A percentile compares a stretch with the other conserved stretches of the same genome.
Conservation (phyloP, 139 green algal genomes). For the Volvox reticuliferus region DNA sequence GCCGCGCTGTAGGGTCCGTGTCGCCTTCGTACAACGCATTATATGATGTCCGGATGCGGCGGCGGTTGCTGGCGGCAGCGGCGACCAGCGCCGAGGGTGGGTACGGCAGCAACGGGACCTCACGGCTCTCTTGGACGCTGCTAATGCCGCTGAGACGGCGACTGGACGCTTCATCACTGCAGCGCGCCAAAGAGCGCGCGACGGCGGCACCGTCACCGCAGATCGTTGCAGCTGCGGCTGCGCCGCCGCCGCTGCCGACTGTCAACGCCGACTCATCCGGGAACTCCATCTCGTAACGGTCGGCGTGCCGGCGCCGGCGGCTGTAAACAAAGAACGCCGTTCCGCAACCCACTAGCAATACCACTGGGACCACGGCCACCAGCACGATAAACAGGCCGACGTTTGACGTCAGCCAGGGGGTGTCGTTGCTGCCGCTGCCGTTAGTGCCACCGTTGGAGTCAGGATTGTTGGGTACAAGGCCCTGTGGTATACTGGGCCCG, state of each 20-base stretch:
- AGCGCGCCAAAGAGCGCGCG: not conserved
- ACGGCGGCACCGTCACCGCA: not conserved
- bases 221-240: not conserved
- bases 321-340: constrained; percentile 16
- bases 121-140: not conserved
- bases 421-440: not conserved
- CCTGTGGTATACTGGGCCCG: not conserved
- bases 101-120: constrained; percentile 16
- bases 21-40: constrained; percentile 29
- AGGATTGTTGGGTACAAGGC: not conserved
- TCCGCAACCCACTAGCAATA: constrained; percentile 17
- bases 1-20: not conserved
- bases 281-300: not conserved
- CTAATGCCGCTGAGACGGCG: constrained; percentile 19
- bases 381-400: not conserved
- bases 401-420: constrained; percentile 9
- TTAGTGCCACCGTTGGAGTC: not conserved
- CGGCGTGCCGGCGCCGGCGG: not conserved
- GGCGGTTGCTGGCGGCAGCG: not conserved
- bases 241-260: not conserved
- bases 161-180: constrained; percentile 3
- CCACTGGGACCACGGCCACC: not conserved
- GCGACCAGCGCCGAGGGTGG: not conserved
- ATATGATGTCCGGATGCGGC: not conserved
- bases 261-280: no score